A percentile compares a stretch with the other conserved stretches of the same genome.
phyloP scores from a whole-genome alignment of 805 yeast genomes.

The Cyberlindnera euphorbiae region DNA sequence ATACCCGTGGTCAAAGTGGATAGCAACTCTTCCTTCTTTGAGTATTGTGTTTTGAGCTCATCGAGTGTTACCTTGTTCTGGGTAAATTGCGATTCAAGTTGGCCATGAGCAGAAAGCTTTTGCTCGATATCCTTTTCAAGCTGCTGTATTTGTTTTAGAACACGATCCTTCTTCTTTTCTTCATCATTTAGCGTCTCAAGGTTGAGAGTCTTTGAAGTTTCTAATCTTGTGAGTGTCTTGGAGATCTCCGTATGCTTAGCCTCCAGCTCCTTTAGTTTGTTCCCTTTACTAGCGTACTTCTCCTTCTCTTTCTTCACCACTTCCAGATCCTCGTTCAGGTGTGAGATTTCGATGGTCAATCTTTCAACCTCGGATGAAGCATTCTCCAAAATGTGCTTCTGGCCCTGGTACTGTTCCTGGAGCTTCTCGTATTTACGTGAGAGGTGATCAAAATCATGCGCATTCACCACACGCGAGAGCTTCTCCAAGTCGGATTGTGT shows the following conservation, averaged over 20 bases:
- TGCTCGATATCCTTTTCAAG: conserved; percentile 31
- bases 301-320: conserved; percentile 49
- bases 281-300: conserved; percentile 55
- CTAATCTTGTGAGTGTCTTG: conserved; percentile 62
- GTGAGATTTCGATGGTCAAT: conserved; percentile 49
- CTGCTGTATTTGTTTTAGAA: conserved; percentile 31
- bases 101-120: conserved; percentile 34
- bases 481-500: conserved; percentile 78
- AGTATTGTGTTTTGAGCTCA: conserved; percentile 41
- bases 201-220: conserved; percentile 58
- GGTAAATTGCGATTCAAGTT: conserved; percentile 42
- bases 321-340: conserved; percentile 56
- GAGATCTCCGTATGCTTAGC: conserved; percentile 47
- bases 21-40: conserved; percentile 68
- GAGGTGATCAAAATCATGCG: conserved; percentile 58
- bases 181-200: conserved; percentile 56
- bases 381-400: conserved; percentile 35
- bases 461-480: conserved; percentile 64
- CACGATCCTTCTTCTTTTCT: conserved; percentile 29
- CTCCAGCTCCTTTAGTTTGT: conserved; percentile 57
- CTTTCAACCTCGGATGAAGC: conserved; percentile 42
- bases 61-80: conserved; percentile 40
- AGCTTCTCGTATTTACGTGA: conserved; percentile 39
- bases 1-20: conserved; percentile 85
- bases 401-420: conserved; percentile 37